Percentiles rank a stretch among this genome's conserved stretches.
Evolutionary conservation across 768 basidiomycete genomes (phyloP).

Genomic region (Scleroderma citrinum): DNA sequence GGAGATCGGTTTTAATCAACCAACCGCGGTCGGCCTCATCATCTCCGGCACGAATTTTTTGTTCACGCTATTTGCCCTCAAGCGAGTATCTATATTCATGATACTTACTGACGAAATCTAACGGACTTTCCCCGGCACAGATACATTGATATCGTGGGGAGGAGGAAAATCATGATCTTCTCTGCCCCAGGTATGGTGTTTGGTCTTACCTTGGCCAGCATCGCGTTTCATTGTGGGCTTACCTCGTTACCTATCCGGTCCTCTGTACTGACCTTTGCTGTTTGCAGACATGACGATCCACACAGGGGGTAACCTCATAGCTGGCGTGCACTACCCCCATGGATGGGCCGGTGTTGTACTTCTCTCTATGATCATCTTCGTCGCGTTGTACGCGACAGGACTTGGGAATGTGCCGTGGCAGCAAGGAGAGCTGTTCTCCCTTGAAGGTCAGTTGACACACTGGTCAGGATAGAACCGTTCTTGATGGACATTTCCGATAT

Average conservation of each 20-base stretch:
- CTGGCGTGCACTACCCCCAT: conserved; percentile 50
- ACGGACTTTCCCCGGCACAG: conserved; percentile 2
- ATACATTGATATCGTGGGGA: conserved; percentile 61
- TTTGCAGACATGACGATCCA: conserved; percentile 49
- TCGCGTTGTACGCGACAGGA: conserved; percentile 75
- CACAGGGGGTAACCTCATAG: conserved; percentile 55
- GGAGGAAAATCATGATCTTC: conserved; percentile 63
- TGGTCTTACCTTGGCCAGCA: conserved; percentile 55
- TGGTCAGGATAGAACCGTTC: too few relatives aligned
- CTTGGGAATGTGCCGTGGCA: conserved; percentile 84
- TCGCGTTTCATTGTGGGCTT: conserved; percentile 62
- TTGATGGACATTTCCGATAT: too few relatives aligned
- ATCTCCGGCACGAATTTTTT: conserved; percentile 75
- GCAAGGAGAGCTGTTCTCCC: conserved; percentile 76
- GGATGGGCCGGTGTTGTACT: conserved; percentile 60
- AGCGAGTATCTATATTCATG: conserved; percentile 27
- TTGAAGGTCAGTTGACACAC: conserved; percentile 51
- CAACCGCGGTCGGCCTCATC: conserved; percentile 75
- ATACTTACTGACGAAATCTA: background rate
- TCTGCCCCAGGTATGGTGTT: conserved; percentile 71
- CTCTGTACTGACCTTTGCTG: background rate
- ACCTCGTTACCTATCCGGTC: background rate
- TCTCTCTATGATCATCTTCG: conserved; percentile 79
- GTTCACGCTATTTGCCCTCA: conserved; percentile 71
- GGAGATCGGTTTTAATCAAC: conserved; percentile 75